Conservation (phyloP, 116 monocot species). For the Papilionanthe hybrid region DNA sequence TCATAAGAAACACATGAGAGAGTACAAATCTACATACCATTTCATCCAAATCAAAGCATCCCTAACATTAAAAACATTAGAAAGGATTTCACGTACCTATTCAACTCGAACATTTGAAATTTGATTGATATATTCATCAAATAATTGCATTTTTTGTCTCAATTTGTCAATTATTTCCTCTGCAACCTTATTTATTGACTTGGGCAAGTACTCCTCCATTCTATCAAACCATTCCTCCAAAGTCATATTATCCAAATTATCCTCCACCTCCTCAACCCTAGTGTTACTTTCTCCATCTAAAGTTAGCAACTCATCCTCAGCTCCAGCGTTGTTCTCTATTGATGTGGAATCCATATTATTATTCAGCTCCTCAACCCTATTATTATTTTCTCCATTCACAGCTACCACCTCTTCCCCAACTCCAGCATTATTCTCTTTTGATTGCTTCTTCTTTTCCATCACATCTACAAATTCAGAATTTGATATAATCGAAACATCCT, state of each 20-base stretch:
- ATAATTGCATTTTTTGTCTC: conserved; percentile 3
- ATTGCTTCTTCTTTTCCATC: background rate
- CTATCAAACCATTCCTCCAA: conserved; percentile 24
- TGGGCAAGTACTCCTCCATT: conserved; percentile 17
- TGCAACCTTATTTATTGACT: conserved; percentile 8
- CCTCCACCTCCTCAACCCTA: background rate
- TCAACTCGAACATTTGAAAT: background rate
- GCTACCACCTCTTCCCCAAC: background rate
- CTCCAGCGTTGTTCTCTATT: background rate
- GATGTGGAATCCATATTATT: conserved; percentile 10
- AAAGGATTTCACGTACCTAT: conserved; percentile 4
- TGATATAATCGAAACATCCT: background rate
- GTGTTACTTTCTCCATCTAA: background rate
- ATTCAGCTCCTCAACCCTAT: background rate
- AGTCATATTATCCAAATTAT: conserved; percentile 16
- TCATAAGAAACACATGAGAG: background rate
- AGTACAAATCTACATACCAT: background rate
- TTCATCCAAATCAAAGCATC: background rate
- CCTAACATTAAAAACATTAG: background rate
- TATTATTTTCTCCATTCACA: background rate
- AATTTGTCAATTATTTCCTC: conserved; percentile 11
- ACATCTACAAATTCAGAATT: background rate
- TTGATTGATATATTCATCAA: conserved; percentile 12
- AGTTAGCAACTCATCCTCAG: background rate
- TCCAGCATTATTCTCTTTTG: background rate